phyloP scores from a whole-genome alignment of 306 rosid species.

The Herpetospermum pedunculosum region DNA sequence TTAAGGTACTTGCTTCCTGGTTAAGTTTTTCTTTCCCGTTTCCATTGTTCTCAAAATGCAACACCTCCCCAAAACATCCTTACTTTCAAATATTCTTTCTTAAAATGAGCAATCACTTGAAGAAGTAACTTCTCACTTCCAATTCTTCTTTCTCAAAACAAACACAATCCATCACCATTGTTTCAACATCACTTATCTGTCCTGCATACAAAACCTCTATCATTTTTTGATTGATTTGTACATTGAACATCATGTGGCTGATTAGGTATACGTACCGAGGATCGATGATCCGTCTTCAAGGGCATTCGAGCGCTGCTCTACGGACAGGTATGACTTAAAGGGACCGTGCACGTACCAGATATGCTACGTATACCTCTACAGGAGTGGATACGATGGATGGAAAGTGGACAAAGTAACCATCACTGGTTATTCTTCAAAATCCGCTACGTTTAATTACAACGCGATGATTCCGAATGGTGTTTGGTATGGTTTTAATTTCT shows the following conservation, averaged over 20 bases:
- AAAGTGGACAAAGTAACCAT: slow-evolving; percentile 50
- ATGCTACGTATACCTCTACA: slow-evolving; percentile 58
- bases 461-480: slow-evolving; percentile 37
- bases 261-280: slow-evolving; percentile 61
- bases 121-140: neutral
- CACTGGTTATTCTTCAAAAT: slow-evolving; percentile 17
- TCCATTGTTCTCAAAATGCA: neutral
- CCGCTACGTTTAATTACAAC: slow-evolving; percentile 44
- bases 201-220: neutral
- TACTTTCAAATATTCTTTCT: neutral
- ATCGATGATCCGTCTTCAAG: slow-evolving; percentile 45
- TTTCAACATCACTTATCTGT: neutral
- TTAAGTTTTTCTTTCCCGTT: neutral
- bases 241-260: neutral
- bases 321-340: slow-evolving; percentile 47
- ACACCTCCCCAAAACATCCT: neutral
- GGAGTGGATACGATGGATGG: slow-evolving; percentile 84
- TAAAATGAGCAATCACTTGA: neutral
- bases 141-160: neutral
- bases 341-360: slow-evolving; percentile 66
- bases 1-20: neutral
- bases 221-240: neutral
- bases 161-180: neutral
- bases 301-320: slow-evolving; percentile 73
- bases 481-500: slow-evolving; percentile 68